Evolutionary conservation across 306 rosid species (phyloP).

Genomic region (Vigna trinervia): DNA sequence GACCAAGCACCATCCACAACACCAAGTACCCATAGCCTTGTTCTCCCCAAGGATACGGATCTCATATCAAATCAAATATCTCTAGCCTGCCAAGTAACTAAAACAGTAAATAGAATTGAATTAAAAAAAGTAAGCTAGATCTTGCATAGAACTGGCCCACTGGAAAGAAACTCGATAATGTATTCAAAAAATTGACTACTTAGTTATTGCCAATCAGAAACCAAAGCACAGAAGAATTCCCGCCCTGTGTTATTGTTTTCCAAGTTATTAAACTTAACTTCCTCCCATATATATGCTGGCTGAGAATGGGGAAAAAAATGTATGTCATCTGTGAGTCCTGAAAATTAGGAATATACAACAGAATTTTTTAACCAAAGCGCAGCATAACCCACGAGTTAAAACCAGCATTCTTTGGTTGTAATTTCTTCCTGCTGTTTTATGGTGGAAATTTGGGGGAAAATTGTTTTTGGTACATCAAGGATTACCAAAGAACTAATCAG

Average conservation of each 20-base stretch:
- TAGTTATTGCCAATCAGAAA: conserved; percentile 43
- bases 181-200: conserved; percentile 25
- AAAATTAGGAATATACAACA: conserved; percentile 45
- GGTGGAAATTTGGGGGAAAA: conserved; percentile 14
- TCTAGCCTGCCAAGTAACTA: conserved; percentile 4
- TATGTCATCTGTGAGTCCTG: conserved; percentile 55
- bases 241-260: conserved; percentile 44
- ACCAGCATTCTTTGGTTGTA: conserved; percentile 20
- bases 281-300: conserved; percentile 48
- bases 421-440: conserved; percentile 26
- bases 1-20: not conserved
- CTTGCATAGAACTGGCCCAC: not conserved
- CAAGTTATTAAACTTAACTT: conserved; percentile 64
- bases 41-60: not conserved
- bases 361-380: conserved; percentile 37
- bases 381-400: conserved; percentile 30
- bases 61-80: not conserved
- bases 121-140: not conserved
- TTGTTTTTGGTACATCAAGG: conserved; percentile 36
- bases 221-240: conserved; percentile 45
- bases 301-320: conserved; percentile 50
- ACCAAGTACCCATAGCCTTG: not conserved
- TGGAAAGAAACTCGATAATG: conserved; percentile 22
- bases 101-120: not conserved
- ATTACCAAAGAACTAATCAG: conserved; percentile 54